Evolutionary conservation across 169 alveolate species (phyloP), one percentile per base, ranked within the genome.

Genomic region (Cyclospora cayetanensis): DNA sequence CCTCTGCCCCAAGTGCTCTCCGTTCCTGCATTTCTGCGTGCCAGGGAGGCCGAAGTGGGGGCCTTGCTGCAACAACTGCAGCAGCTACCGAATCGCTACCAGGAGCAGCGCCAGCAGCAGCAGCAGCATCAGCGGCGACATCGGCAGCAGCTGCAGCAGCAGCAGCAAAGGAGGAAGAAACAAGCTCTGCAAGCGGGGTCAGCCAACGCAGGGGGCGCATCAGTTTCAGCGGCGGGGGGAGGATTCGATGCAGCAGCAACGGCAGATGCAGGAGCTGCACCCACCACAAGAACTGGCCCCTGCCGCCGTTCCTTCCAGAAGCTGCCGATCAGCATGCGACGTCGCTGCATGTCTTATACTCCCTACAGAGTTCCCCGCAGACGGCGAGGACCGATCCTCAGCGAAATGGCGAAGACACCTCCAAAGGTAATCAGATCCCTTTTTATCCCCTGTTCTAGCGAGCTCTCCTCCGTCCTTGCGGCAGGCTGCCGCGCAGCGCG

Each of bases 311-410:
- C 97, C 41, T 97, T 97, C 90, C 97, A 98, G 92, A 85, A 95
- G 84, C 93, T 98, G 3, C 99, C 98, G 25, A 95, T 96, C 63
- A 97, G 95, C 63, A 90, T 97, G 94, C 93, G 99, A 80, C 93
- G 99, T 80, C 93, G 99, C 55, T 99, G 99, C 50, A 98, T 98
- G 99, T 98, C 99, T 20, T 98, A 97, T 94, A 98, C 97, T 85
- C 97, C 98, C 31, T 97, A 97, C 86, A 88, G 99, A 63, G 97
- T 98, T 4, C 99, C 99, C 7, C 70, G 95, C 35, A 79, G 96
- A 50, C 95, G 97, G 50, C 80, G 98, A 72, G 85, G 91, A 42
- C 94, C 80, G 52, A 72, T 93, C 60, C 93, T 86, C 60, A 90
- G 89, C 22, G 97, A 96, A 94, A 96, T 95, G 95, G 79, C 95